A percentile compares a stretch with the other conserved stretches of the same genome.
phyloP scores from a whole-genome alignment of 1,284 basidiomycete species.

The Somion occarium region DNA sequence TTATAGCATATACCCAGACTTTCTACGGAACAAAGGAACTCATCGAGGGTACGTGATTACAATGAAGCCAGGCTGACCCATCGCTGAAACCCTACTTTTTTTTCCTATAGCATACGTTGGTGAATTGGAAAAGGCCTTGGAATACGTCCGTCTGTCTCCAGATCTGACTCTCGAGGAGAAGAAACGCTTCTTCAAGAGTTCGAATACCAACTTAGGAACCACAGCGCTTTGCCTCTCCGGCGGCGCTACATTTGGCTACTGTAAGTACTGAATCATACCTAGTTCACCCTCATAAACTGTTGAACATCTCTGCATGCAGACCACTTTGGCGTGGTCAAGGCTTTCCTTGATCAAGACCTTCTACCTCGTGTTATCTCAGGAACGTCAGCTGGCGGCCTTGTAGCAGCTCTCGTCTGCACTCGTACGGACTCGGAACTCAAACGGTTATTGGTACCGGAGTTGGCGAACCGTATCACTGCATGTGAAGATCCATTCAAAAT shows the following conservation, averaged over 20 bases:
- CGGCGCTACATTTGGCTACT: constrained; percentile 93
- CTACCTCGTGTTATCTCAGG: constrained; percentile 90
- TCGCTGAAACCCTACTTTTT: background rate
- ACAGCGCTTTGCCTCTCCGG: constrained; percentile 92
- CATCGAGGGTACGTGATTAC: constrained; percentile 68
- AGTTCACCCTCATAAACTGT: background rate
- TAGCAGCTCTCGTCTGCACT: constrained; percentile 85
- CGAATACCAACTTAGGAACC: constrained; percentile 87
- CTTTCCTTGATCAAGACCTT: constrained; percentile 84
- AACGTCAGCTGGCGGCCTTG: constrained; percentile 89
- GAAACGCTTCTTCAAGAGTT: constrained; percentile 85
- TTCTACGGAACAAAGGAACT: constrained; percentile 86
- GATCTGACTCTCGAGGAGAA: constrained; percentile 86
- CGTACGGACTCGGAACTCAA: constrained; percentile 88
- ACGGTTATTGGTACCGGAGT: constrained; percentile 69
- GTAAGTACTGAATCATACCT: constrained; percentile 34
- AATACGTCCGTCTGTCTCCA: constrained; percentile 69
- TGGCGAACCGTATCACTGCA: constrained; percentile 88
- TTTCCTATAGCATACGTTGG: constrained; percentile 62
- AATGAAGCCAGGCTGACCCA: too few species aligned
- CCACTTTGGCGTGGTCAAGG: constrained; percentile 89
- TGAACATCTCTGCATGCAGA: constrained; percentile 36
- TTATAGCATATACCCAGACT: constrained; percentile 50
- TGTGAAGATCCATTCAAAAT: constrained; percentile 80
- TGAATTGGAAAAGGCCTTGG: constrained; percentile 73